These are phyloP conservation scores for Penicillium lividum DNA, from an alignment of 495 filamentous ascomycete genomes.

Conservation along the genomic window DNA sequence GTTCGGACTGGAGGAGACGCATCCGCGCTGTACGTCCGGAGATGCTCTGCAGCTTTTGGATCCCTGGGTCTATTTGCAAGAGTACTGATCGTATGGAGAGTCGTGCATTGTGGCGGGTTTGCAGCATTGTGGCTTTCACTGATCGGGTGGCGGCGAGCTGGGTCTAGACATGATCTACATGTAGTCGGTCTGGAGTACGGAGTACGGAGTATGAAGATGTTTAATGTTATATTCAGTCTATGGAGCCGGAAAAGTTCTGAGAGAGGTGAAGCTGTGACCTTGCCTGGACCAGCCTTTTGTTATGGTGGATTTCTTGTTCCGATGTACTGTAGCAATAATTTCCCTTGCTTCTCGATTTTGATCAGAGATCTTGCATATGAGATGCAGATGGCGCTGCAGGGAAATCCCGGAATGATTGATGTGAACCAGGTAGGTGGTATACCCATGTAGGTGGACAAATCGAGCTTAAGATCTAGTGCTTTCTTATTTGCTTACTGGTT, in stretches of 20 bases:
- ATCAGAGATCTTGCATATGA: slow-evolving; percentile 29
- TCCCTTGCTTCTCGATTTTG: slow-evolving; percentile 21
- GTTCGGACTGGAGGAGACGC: slow-evolving; percentile 7
- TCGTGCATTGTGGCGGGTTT: neutral
- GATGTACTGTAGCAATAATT: neutral
- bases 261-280: neutral
- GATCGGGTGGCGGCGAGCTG: neutral
- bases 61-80: neutral
- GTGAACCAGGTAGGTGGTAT: slow-evolving; percentile 1
- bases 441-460: neutral
- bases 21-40: slow-evolving; percentile 4
- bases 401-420: slow-evolving; percentile 13
- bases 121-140: neutral
- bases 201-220: no score
- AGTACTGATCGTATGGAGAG: neutral
- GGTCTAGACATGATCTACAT: neutral
- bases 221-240: no score
- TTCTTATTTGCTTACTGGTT: neutral
- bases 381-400: slow-evolving; percentile 26
- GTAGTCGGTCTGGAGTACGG: neutral
- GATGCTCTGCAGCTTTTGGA: neutral
- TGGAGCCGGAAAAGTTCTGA: neutral
- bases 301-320: neutral
- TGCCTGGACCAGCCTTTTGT: neutral
- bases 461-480: neutral